Evolutionary conservation across 2,329 filamentous ascomycete genomes (phyloP).

Genomic region (Fusarium dlaminii): DNA sequence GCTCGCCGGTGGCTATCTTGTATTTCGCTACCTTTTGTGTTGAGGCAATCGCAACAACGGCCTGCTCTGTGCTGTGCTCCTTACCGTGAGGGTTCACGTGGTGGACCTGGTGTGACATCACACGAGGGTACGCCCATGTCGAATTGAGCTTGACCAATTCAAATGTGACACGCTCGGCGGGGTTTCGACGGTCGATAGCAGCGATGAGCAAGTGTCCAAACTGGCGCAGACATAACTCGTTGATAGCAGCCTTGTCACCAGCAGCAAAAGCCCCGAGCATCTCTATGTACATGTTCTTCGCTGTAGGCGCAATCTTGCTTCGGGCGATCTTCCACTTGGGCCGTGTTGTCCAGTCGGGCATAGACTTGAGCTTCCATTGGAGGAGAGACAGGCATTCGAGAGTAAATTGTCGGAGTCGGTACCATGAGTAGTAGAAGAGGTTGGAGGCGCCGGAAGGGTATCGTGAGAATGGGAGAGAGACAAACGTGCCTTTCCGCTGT

Average conservation of each 20-base stretch:
- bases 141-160: slow-evolving; percentile 62
- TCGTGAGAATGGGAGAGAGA: slow-evolving; percentile 53
- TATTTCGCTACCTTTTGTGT: slow-evolving; percentile 62
- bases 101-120: slow-evolving; percentile 65
- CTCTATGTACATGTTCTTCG: slow-evolving; percentile 66
- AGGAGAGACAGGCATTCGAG: slow-evolving; percentile 49
- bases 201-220: slow-evolving; percentile 62
- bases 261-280: slow-evolving; percentile 70
- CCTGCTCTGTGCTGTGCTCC: slow-evolving; percentile 56
- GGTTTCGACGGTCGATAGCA: slow-evolving; percentile 62
- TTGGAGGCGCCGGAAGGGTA: slow-evolving; percentile 43
- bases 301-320: slow-evolving; percentile 58
- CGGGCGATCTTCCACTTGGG: slow-evolving; percentile 57
- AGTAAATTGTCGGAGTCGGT: slow-evolving; percentile 48
- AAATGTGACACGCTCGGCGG: slow-evolving; percentile 59
- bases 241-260: slow-evolving; percentile 62
- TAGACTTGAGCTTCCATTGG: slow-evolving; percentile 56
- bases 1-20: slow-evolving; percentile 48
- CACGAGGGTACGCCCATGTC: slow-evolving; percentile 53
- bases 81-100: slow-evolving; percentile 56
- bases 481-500: slow-evolving; percentile 56
- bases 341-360: slow-evolving; percentile 53
- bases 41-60: slow-evolving; percentile 68
- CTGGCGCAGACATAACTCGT: slow-evolving; percentile 62
- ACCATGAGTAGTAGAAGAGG: slow-evolving; percentile 51